phyloP scores from a whole-genome alignment of 225 moss, liverwort and hornwort species.

The Rhytidiadelphus loreus region DNA sequence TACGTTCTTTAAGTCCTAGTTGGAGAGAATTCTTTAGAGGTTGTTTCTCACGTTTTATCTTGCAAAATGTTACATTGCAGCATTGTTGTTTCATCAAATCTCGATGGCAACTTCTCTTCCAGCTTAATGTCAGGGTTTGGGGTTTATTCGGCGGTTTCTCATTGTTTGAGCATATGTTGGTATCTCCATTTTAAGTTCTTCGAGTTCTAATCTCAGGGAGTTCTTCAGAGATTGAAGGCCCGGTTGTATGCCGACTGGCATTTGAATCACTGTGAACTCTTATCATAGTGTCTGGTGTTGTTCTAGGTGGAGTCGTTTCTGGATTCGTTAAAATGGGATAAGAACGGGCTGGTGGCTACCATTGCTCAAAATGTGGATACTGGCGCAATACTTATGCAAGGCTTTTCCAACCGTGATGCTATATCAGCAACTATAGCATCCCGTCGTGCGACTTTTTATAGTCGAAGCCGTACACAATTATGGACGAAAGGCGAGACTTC shows the following conservation, averaged over 20 bases:
- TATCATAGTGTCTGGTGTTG: background rate
- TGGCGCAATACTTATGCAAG: slow-evolving; percentile 96
- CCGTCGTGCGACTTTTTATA: slow-evolving; percentile 80
- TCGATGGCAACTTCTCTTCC: background rate
- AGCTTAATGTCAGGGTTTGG: background rate
- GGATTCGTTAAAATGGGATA: slow-evolving; percentile 85
- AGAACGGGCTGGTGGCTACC: slow-evolving; percentile 75
- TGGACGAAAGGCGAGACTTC: slow-evolving; percentile 99
- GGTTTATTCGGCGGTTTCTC: background rate
- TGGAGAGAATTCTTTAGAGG: background rate
- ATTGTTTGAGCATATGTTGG: background rate
- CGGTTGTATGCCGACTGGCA: background rate
- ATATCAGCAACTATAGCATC: slow-evolving; percentile 92
- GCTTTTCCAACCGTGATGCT: slow-evolving; percentile 82
- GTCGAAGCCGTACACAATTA: slow-evolving; percentile 85
- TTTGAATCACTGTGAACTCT: background rate
- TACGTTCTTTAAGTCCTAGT: background rate
- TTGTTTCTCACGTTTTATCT: background rate
- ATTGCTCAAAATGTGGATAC: slow-evolving; percentile 97
- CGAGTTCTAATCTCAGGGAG: background rate
- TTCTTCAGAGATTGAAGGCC: background rate
- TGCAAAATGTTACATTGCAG: background rate
- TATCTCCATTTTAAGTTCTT: too few relatives aligned
- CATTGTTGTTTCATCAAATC: background rate
- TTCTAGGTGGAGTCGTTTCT: slow-evolving; percentile 70